Conservation (phyloP, 768 basidiomycete genomes). For the Hemileccinum rubropunctum region DNA sequence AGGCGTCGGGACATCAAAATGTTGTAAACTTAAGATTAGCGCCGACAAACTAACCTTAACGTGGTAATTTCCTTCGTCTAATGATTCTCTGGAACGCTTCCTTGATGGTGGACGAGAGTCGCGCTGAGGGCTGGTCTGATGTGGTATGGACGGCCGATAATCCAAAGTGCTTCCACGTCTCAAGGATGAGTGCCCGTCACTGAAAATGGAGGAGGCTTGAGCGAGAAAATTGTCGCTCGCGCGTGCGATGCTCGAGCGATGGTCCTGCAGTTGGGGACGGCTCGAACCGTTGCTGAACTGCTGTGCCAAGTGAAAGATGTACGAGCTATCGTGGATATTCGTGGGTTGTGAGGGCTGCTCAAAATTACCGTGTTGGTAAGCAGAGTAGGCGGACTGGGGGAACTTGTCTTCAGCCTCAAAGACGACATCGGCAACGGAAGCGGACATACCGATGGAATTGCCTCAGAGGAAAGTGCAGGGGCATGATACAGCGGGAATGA, state of each 20-base stretch:
- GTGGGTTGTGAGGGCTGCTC: conserved; percentile 11
- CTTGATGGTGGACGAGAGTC: conserved; percentile 26
- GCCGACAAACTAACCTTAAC: conserved; percentile 32
- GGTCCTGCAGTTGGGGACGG: conserved; percentile 28
- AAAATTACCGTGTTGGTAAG: conserved; percentile 16
- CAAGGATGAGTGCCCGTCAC: conserved; percentile 18
- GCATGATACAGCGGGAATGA: conserved; percentile 13
- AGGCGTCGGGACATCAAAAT: conserved; percentile 22
- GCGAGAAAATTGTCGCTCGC: conserved; percentile 33
- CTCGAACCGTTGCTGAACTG: conserved; percentile 17
- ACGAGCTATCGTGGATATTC: conserved; percentile 16
- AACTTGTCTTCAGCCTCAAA: conserved; percentile 2
- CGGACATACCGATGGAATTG: conserved; percentile 17
- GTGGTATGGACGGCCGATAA: conserved; percentile 11
- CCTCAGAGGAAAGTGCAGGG: conserved; percentile 15
- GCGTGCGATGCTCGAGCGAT: conserved; percentile 31
- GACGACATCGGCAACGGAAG: neutral
- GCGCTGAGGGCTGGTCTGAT: conserved; percentile 16
- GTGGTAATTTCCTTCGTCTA: conserved; percentile 26
- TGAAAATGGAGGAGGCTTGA: conserved; percentile 31
- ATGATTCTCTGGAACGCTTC: conserved; percentile 32
- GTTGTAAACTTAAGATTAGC: conserved; percentile 26
- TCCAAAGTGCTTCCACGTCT: conserved; percentile 19
- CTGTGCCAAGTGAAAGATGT: conserved; percentile 23
- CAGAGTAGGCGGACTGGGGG: conserved; percentile 16